Base-by-base conservation (phyloP, 768 basidiomycete genomes). In the Postia placenta region DNA sequence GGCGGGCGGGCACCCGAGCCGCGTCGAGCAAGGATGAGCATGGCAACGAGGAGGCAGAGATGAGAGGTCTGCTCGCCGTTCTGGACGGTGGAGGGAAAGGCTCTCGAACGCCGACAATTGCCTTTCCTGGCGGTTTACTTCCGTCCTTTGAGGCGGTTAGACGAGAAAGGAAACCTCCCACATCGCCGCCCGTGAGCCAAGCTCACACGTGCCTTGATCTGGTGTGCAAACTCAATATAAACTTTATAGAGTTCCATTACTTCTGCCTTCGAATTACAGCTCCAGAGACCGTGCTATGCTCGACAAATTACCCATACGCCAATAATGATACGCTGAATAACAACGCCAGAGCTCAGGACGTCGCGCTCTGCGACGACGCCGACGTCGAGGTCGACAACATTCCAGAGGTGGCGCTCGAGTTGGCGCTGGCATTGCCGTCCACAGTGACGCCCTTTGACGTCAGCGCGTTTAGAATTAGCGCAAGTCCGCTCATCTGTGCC, bases 401-500 rank as follows among this genome's bases (percentile, higher is more conserved):
- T 6, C 46, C 30, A 20, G 39, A 42, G 38, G 22, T 38, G 37
- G 44, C 15, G 12, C 28, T 41, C 12, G 41, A 17, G n/a, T 38
- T 26, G 41, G 46, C 27, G 5, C 24, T 6, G 30, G 52, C 11
- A 11, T 12, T 42, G 35, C 56, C 46, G 33, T 57, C 43, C 33
- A 55, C 52, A 39, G 50, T 56, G 30, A 56, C 55, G 36, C 67
- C 62, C 54, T 76, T 73, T 23, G 79, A 74, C 73, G 86, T 81
- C 54, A 89, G 63, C 2, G 83, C 80, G 64, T 86, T 88, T 52
- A 90, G 64, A 11, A 90, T 69, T 53, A 83, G 68, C 17, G 85
- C 85, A 55, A 89, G 57, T 12, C 86, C 85, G 60, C 75, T 85
- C 80, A 86, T 83, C 59, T 91, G 88, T n/a, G 78, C 70, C 15